phyloP scores from a whole-genome alignment of 1,284 basidiomycete species.

The Flammula alnicola region DNA sequence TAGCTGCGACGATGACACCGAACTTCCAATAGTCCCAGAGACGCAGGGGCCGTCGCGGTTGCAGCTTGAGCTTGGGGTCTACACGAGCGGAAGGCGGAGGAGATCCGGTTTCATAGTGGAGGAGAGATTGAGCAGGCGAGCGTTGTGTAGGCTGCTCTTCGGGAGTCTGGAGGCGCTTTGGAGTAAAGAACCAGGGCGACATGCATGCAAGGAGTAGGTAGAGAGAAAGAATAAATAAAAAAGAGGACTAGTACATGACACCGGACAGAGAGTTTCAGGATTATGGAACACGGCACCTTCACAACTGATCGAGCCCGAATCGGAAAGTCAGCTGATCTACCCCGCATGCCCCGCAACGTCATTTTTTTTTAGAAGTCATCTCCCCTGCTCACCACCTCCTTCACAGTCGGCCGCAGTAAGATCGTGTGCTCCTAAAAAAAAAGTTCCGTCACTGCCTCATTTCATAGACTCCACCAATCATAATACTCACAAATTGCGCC shows the following conservation, averaged over 20 bases:
- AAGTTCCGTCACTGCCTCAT: constrained; percentile 9
- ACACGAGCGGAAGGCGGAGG: constrained; percentile 72
- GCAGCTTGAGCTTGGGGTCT: constrained; percentile 63
- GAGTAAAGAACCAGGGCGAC: constrained; percentile 33
- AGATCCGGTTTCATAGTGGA: constrained; percentile 68
- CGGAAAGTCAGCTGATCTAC: constrained; percentile 24
- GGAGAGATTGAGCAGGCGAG: constrained; percentile 44
- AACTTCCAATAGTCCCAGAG: constrained; percentile 75
- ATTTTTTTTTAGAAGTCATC: constrained; percentile 76
- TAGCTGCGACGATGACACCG: constrained; percentile 63
- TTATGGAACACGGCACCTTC: constrained; percentile 24
- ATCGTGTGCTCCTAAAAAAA: constrained; percentile 86
- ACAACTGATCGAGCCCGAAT: constrained; percentile 21
- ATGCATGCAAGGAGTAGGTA: constrained; percentile 25
- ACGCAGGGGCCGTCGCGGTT: constrained; percentile 54
- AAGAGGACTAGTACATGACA: constrained; percentile 25
- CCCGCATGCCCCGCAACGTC: constrained; percentile 24
- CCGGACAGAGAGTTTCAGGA: constrained; percentile 23
- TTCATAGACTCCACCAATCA: not conserved
- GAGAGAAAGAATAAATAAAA: constrained; percentile 16
- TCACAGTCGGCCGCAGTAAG: constrained; percentile 86
- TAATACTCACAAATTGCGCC: constrained; percentile 82
- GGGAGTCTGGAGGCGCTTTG: constrained; percentile 17
- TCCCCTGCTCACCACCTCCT: constrained; percentile 94
- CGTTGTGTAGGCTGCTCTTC: constrained; percentile 25